Conservation (phyloP, 495 filamentous ascomycete genomes). For the Penicillium coffeae region DNA sequence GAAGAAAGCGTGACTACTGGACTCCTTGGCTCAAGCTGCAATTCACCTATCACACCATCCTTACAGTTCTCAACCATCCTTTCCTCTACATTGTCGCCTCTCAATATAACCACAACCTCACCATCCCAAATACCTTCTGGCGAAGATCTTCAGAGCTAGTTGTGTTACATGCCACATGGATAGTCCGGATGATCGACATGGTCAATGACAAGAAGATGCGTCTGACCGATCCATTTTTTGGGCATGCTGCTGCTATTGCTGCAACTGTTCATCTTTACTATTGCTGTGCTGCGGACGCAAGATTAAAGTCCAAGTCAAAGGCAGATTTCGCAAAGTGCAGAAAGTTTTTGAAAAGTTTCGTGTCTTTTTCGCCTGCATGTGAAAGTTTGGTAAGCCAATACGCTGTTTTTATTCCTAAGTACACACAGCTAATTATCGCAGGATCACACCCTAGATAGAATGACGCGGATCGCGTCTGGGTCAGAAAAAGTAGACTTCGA, state of each 20-base stretch:
- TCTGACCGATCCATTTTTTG: constrained; percentile 44
- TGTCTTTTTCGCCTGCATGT: constrained; percentile 38
- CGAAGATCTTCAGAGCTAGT: constrained; percentile 43
- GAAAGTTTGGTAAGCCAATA: constrained; percentile 27
- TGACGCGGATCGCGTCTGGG: constrained; percentile 42
- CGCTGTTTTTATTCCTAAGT: not conserved
- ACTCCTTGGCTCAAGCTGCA: constrained; percentile 44
- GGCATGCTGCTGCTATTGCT: constrained; percentile 40
- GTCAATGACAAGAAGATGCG: constrained; percentile 42
- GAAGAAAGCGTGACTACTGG: constrained; percentile 37
- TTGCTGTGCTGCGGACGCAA: constrained; percentile 40
- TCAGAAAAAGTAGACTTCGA: constrained; percentile 40
- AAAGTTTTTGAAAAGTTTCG: constrained; percentile 38
- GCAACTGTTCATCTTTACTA: constrained; percentile 46
- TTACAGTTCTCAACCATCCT: constrained; percentile 44
- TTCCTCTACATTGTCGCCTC: constrained; percentile 47
- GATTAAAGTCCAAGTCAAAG: constrained; percentile 45
- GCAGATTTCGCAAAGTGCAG: constrained; percentile 44
- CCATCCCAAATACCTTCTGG: constrained; percentile 47
- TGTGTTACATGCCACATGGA: constrained; percentile 43
- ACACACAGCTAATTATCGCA: constrained; percentile 5
- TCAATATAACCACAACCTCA: constrained; percentile 43
- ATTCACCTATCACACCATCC: constrained; percentile 44
- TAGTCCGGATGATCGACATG: constrained; percentile 49
- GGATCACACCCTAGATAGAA: constrained; percentile 39